Conservation (phyloP, 495 filamentous ascomycete genomes). For the Penicillium coprophilum region DNA sequence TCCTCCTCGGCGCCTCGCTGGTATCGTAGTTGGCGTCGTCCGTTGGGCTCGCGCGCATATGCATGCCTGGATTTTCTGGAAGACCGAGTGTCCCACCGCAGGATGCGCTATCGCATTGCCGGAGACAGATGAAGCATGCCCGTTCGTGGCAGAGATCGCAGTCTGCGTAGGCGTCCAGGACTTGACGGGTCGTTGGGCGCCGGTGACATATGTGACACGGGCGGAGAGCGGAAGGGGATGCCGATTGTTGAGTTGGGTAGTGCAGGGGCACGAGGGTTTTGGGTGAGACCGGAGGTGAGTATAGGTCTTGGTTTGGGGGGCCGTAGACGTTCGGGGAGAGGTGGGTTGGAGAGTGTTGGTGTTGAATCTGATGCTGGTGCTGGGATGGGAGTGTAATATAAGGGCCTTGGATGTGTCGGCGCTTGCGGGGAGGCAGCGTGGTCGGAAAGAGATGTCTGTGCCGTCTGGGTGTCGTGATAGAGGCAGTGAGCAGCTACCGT, state of each 20-base stretch:
- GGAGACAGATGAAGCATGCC: conserved; percentile 54
- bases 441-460: conserved; percentile 25
- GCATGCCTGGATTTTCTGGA: neutral
- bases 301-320: conserved; percentile 22
- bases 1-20: conserved; percentile 21
- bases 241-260: conserved; percentile 18
- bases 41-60: conserved; percentile 3
- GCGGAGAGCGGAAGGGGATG: conserved; percentile 35
- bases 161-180: conserved; percentile 51
- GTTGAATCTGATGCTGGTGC: conserved; percentile 9
- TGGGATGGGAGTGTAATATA: conserved; percentile 11
- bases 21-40: conserved; percentile 8
- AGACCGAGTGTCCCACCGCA: conserved; percentile 23
- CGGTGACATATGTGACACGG: conserved; percentile 55
- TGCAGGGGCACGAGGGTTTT: conserved; percentile 33
- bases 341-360: conserved; percentile 20
- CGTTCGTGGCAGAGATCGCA: conserved; percentile 50
- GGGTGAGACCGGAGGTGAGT: conserved; percentile 40
- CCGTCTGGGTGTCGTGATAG: conserved; percentile 22
- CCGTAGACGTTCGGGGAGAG: conserved; percentile 28
- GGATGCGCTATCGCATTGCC: conserved; percentile 42
- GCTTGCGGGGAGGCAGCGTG: conserved; percentile 38
- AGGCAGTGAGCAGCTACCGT: conserved; percentile 15
- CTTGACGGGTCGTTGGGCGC: conserved; percentile 45
- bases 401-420: conserved; percentile 31